These are phyloP conservation scores for Mycena alexandri DNA, from an alignment of 768 basidiomycete species.

Conservation along the genomic window DNA sequence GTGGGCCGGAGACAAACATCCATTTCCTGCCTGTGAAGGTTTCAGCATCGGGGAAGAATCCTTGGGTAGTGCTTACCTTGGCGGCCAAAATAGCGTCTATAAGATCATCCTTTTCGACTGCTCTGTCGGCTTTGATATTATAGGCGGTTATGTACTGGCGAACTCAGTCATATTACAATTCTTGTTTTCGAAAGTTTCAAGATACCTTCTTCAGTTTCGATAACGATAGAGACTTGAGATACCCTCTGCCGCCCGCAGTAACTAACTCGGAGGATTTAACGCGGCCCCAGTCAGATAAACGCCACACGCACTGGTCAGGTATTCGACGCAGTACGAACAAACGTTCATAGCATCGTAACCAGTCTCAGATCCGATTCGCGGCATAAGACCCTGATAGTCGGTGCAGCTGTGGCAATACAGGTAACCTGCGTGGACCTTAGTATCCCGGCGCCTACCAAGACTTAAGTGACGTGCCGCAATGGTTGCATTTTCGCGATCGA, in stretches of 20 bases:
- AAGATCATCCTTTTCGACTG: constrained; percentile 84
- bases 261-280: constrained; percentile 55
- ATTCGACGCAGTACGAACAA: constrained; percentile 82
- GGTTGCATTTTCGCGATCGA: constrained; percentile 31
- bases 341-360: constrained; percentile 78
- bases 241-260: constrained; percentile 72
- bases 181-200: too few relatives aligned
- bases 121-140: constrained; percentile 69
- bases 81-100: constrained; percentile 71
- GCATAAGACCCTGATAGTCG: constrained; percentile 84
- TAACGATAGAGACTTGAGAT: constrained; percentile 68
- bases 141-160: constrained; percentile 74
- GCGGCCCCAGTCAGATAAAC: constrained; percentile 13
- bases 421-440: constrained; percentile 61
- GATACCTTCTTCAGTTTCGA: constrained; percentile 65
- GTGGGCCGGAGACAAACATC: constrained; percentile 69
- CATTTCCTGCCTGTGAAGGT: constrained; percentile 61
- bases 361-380: constrained; percentile 61
- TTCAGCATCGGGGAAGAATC: neutral
- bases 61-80: constrained; percentile 58
- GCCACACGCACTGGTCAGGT: constrained; percentile 65
- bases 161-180: too few relatives aligned
- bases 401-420: constrained; percentile 79
- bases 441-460: constrained; percentile 8
- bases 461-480: constrained; percentile 28